These are phyloP conservation scores for Plasmodium fragile DNA, from an alignment of 169 alveolate species.

Conservation along the genomic window DNA sequence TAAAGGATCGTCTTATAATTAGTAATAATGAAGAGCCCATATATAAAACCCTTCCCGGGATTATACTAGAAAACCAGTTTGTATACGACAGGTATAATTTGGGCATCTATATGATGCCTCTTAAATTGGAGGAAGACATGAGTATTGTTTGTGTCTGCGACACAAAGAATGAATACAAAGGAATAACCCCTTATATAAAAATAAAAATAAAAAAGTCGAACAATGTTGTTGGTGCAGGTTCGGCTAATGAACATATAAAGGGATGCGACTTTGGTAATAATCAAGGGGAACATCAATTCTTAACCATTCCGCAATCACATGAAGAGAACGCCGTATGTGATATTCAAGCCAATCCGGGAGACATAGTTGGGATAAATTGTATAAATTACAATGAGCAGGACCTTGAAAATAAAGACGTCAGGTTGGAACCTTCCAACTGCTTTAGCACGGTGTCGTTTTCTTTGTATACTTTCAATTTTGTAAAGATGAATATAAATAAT, in stretches of 20 bases:
- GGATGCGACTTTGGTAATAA: slow-evolving; percentile 70
- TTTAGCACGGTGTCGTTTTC: slow-evolving; percentile 35
- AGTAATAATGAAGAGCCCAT: slow-evolving; percentile 23
- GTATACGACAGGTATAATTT: slow-evolving; percentile 14
- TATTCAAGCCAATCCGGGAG: slow-evolving; percentile 41
- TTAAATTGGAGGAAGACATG: slow-evolving; percentile 24
- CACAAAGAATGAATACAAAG: slow-evolving; percentile 12
- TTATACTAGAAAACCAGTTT: slow-evolving; percentile 10
- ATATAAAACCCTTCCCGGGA: slow-evolving; percentile 38
- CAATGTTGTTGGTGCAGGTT: slow-evolving; percentile 2
- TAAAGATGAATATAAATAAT: slow-evolving; percentile 23
- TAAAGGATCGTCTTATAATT: slow-evolving; percentile 27
- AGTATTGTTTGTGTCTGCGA: slow-evolving; percentile 57
- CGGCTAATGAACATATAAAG: slow-evolving; percentile 2
- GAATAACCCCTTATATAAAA: slow-evolving; percentile 42
- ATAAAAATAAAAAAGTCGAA: slow-evolving; percentile 16
- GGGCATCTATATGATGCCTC: slow-evolving; percentile 26
- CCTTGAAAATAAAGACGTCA: background rate
- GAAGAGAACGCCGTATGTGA: background rate
- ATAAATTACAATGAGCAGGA: slow-evolving; percentile 4
- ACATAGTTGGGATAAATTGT: slow-evolving; percentile 54
- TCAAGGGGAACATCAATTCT: slow-evolving; percentile 43
- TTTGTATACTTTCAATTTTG: background rate
- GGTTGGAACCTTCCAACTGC: slow-evolving; percentile 25
- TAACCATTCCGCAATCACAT: slow-evolving; percentile 14